phyloP scores from a whole-genome alignment of 768 basidiomycete genomes.

The Lactifluus rugatus region DNA sequence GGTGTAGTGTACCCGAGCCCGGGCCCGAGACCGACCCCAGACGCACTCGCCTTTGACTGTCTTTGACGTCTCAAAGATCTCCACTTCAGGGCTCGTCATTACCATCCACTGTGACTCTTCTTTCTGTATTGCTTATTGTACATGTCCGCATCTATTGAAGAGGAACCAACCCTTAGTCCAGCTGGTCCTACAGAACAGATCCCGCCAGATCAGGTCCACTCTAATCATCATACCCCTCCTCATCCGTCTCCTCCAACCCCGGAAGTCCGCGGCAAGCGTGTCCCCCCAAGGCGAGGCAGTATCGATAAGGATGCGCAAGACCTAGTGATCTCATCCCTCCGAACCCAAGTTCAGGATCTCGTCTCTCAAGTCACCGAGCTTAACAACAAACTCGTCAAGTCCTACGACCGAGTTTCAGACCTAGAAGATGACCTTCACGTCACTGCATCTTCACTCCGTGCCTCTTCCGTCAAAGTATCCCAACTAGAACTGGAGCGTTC shows the following conservation, averaged over 20 bases:
- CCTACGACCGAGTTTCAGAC: conserved; percentile 86
- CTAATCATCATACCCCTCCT: conserved; percentile 1
- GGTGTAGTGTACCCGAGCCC: conserved; percentile 20
- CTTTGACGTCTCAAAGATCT: too few relatives aligned
- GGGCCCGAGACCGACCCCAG: neutral
- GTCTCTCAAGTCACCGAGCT: conserved; percentile 85
- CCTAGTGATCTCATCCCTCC: conserved; percentile 72
- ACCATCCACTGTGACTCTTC: neutral
- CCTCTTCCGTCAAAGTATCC: conserved; percentile 55
- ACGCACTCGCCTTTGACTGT: neutral
- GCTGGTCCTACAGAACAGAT: neutral
- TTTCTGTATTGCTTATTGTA: neutral
- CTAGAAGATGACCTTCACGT: conserved; percentile 85
- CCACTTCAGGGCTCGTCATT: neutral
- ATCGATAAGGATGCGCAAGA: conserved; percentile 58
- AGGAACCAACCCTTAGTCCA: neutral
- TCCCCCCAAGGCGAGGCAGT: conserved; percentile 8
- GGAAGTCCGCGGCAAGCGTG: conserved; percentile 1
- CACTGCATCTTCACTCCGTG: conserved; percentile 45
- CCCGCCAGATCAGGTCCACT: neutral
- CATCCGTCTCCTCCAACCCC: neutral
- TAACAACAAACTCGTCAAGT: conserved; percentile 85
- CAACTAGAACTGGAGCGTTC: conserved; percentile 78
- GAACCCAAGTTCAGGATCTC: conserved; percentile 74
- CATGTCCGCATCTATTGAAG: conserved; percentile 14